Conservation (phyloP, 2,329 filamentous ascomycete species). For the Ophiocordyceps robertsii region DNA sequence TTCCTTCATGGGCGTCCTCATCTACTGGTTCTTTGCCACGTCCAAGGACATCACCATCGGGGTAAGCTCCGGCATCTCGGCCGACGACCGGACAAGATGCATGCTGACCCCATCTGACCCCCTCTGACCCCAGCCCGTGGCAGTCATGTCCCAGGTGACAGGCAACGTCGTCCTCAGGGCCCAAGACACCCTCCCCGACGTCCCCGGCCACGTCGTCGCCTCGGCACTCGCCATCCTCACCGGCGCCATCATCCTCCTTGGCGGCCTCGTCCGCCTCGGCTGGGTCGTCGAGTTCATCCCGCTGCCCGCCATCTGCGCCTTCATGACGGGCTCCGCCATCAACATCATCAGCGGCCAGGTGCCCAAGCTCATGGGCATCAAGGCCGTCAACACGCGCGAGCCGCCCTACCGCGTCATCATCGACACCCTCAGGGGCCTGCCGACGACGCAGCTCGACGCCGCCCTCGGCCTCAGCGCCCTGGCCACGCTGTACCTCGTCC, state of each 20-base stretch:
- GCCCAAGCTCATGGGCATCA: constrained; percentile 36
- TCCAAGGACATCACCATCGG: constrained; percentile 87
- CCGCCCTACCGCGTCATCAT: constrained; percentile 36
- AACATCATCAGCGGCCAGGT: constrained; percentile 37
- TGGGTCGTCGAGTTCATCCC: constrained; percentile 43
- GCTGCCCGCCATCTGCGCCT: constrained; percentile 36
- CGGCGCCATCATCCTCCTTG: constrained; percentile 32
- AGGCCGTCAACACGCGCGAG: constrained; percentile 33
- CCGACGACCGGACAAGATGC: not conserved
- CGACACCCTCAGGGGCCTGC: constrained; percentile 32
- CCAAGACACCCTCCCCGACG: constrained; percentile 21
- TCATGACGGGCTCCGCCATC: constrained; percentile 39
- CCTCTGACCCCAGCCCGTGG: constrained; percentile 28
- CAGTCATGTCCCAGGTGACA: constrained; percentile 38
- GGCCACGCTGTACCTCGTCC: constrained; percentile 53
- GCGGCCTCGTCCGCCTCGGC: constrained; percentile 35
- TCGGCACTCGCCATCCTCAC: constrained; percentile 33
- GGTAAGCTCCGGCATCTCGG: constrained; percentile 20
- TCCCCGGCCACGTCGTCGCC: constrained; percentile 29
- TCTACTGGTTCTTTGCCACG: constrained; percentile 97
- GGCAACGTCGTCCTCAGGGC: constrained; percentile 32
- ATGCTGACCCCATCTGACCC: too few relatives aligned
- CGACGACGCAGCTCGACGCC: constrained; percentile 47
- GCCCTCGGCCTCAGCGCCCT: constrained; percentile 61
- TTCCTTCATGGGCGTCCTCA: constrained; percentile 86